Evolutionary conservation across 2,329 filamentous ascomycete genomes (phyloP).

Genomic region (Exutisphaerella laricina): DNA sequence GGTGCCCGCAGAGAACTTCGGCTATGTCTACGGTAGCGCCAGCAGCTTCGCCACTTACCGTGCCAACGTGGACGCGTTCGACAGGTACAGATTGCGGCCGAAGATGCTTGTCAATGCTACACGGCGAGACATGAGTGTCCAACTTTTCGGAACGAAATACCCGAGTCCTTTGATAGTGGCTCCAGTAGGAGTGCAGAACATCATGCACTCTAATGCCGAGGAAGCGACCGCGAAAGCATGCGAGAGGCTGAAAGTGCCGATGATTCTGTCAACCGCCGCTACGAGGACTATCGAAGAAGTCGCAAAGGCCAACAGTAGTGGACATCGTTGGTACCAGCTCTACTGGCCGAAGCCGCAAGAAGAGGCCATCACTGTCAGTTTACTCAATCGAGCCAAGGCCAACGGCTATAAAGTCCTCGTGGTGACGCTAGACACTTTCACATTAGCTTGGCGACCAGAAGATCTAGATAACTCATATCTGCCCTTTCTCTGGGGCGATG

Average conservation of each 20-base stretch:
- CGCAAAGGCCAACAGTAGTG: constrained; percentile 50
- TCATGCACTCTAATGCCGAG: constrained; percentile 63
- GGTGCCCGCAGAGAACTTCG: constrained; percentile 36
- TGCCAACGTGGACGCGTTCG: constrained; percentile 37
- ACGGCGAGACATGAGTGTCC: constrained; percentile 23
- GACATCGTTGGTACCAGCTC: constrained; percentile 46
- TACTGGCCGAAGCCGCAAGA: constrained; percentile 60
- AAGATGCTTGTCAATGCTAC: constrained; percentile 39
- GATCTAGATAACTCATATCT: constrained; percentile 25
- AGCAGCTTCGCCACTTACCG: constrained; percentile 34
- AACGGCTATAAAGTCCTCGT: constrained; percentile 61
- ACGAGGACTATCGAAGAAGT: constrained; percentile 62
- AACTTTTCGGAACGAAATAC: constrained; percentile 39
- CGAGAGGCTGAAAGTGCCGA: constrained; percentile 56
- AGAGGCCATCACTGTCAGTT: constrained; percentile 56
- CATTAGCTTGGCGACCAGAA: constrained; percentile 60
- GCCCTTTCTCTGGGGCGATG: constrained; percentile 40
- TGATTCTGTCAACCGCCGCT: constrained; percentile 61
- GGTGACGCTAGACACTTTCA: constrained; percentile 68
- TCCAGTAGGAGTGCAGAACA: constrained; percentile 63
- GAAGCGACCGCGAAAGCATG: constrained; percentile 59
- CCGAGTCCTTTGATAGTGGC: constrained; percentile 56
- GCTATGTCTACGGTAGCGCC: constrained; percentile 38
- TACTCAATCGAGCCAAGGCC: constrained; percentile 57
- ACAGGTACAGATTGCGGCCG: constrained; percentile 36